Conservation (phyloP, 495 filamentous ascomycete genomes). For the Mytilinidion resinicola region DNA sequence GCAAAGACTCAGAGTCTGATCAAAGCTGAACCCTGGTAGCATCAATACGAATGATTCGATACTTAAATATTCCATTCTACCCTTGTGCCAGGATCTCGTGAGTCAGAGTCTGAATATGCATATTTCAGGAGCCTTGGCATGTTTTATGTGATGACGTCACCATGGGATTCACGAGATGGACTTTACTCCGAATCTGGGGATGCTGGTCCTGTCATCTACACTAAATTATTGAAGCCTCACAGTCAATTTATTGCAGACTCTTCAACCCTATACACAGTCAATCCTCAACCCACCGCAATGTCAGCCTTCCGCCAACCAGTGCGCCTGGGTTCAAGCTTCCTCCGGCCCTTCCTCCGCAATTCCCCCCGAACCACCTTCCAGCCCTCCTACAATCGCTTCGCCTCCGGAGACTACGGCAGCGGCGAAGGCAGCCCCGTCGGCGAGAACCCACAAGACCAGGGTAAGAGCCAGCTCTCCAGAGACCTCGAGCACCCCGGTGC, state of each 20-base stretch:
- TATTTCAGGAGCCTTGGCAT: too few relatives aligned
- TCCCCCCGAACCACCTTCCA: constrained; percentile 19
- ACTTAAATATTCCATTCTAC: too few relatives aligned
- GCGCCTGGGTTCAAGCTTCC: constrained; percentile 17
- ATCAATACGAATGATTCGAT: too few relatives aligned
- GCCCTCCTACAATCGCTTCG: constrained; percentile 15
- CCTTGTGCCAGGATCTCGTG: too few relatives aligned
- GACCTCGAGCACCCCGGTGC: constrained; percentile 37
- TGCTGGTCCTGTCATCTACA: not conserved
- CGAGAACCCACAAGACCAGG: constrained; percentile 31
- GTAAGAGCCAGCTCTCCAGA: constrained; percentile 21
- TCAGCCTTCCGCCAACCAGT: constrained; percentile 20
- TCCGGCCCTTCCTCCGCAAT: constrained; percentile 23
- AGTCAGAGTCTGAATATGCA: too few relatives aligned
- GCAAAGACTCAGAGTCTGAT: too few relatives aligned
- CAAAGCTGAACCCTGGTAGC: too few relatives aligned
- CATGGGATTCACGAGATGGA: too few relatives aligned
- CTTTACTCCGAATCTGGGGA: not conserved
- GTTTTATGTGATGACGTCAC: too few relatives aligned
- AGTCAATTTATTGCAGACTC: too few relatives aligned
- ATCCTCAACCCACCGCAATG: constrained; percentile 14
- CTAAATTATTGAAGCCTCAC: not conserved
- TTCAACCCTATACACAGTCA: too few relatives aligned
- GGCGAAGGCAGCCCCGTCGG: constrained; percentile 30
- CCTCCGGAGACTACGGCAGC: constrained; percentile 34